These are phyloP conservation scores for Thelephora ganbajun DNA, from an alignment of 768 basidiomycete species.

Conservation along the genomic window DNA sequence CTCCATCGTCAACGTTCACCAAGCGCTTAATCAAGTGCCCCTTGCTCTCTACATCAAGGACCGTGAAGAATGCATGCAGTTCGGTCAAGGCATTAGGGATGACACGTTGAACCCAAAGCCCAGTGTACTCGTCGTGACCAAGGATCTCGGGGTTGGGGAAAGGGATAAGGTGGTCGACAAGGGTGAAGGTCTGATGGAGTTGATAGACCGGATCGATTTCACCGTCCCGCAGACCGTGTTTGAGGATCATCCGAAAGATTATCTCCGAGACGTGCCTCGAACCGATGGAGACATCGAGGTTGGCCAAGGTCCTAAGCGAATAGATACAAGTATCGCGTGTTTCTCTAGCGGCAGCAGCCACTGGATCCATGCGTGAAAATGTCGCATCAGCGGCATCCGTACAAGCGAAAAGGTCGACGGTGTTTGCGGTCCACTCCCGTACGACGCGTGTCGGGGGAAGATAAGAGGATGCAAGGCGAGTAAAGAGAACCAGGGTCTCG, in stretches of 20 bases:
- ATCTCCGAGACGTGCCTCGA: constrained; percentile 30
- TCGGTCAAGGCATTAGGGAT: constrained; percentile 45
- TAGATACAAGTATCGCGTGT: constrained; percentile 38
- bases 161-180: constrained; percentile 48
- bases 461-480: constrained; percentile 30
- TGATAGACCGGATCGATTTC: constrained; percentile 44
- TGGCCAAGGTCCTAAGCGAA: constrained; percentile 29
- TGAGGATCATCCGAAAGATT: constrained; percentile 43
- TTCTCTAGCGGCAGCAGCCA: constrained; percentile 27
- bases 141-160: constrained; percentile 7
- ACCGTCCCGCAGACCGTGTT: constrained; percentile 24
- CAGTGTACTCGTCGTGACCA: constrained; percentile 17
- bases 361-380: constrained; percentile 25
- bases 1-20: constrained; percentile 39
- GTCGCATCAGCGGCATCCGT: constrained; percentile 30
- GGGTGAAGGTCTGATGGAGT: constrained; percentile 36
- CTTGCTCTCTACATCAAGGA: constrained; percentile 42
- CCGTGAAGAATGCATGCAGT: constrained; percentile 37
- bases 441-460: constrained; percentile 37
- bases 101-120: constrained; percentile 36
- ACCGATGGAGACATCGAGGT: constrained; percentile 16
- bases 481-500: constrained; percentile 40
- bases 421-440: constrained; percentile 26
- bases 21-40: constrained; percentile 40
- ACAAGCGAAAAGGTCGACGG: constrained; percentile 43